phyloP scores from a whole-genome alignment of 108 stramenopile genomes.

The Cyclotella atomus region DNA sequence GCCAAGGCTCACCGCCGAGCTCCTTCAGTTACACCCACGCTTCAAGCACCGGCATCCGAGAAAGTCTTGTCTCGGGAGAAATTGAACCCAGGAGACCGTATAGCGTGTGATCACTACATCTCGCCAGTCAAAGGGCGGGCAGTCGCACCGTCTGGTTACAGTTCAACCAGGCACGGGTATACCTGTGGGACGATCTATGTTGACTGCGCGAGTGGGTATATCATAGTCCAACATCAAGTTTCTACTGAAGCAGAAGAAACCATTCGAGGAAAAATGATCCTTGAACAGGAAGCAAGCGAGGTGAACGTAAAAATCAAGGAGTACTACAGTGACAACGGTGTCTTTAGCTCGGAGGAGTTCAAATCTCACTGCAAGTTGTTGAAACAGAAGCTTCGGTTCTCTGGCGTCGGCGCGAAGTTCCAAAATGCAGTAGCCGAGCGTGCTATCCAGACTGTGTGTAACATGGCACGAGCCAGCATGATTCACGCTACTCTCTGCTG shows the following conservation, averaged over 20 bases:
- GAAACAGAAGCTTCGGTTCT: conserved; percentile 2
- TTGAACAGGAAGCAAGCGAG: conserved; percentile 6
- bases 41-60: not conserved
- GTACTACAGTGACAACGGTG: conserved; percentile 15
- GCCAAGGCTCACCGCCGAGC: not conserved
- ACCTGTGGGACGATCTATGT: not conserved
- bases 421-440: conserved; percentile 56
- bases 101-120: conserved; percentile 48
- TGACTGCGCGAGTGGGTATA: not conserved
- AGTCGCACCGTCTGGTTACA: not conserved
- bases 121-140: conserved; percentile 35
- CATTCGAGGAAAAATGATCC: conserved; percentile 24
- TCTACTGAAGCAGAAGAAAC: conserved; percentile 40
- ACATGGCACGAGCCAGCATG: not conserved
- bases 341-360: conserved; percentile 8
- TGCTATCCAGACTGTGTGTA: not conserved
- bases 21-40: not conserved
- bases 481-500: not conserved
- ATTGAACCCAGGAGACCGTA: conserved; percentile 27
- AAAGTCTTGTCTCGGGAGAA: not conserved
- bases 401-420: conserved; percentile 48
- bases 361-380: not conserved
- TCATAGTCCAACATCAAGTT: not conserved
- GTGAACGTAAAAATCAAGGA: conserved; percentile 2
- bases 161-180: not conserved